Percentiles rank a stretch among this genome's conserved stretches.
Conservation (phyloP, 352 stramenopile genomes). For the Aphanomyces astaci region DNA sequence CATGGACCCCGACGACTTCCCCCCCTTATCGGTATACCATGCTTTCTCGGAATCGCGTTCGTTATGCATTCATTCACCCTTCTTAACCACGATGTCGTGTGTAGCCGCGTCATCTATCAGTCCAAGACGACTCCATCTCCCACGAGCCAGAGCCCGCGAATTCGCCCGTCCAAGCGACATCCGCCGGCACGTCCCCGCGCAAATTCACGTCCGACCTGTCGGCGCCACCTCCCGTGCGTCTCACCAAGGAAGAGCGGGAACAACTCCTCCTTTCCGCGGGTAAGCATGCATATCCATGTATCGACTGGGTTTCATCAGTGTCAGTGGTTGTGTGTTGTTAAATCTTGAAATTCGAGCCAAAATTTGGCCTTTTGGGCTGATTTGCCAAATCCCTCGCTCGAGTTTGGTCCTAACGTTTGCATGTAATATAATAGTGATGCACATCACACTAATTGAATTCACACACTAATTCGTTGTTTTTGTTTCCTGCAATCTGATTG, state of each 20-base stretch:
- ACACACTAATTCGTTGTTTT: too few relatives aligned
- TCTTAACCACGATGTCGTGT: too few relatives aligned
- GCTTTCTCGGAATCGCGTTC: too few relatives aligned
- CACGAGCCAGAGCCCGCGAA: conserved; percentile 2
- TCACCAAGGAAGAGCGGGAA: conserved; percentile 18
- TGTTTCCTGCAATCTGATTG: too few relatives aligned
- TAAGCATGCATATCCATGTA: not conserved
- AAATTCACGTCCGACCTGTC: not conserved
- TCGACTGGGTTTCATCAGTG: not conserved
- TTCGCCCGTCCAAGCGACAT: not conserved
- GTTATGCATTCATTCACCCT: too few relatives aligned
- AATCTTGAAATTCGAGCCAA: too few relatives aligned
- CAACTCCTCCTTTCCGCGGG: conserved; percentile 6
- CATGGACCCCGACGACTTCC: conserved; percentile 22
- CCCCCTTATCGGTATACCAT: not conserved
- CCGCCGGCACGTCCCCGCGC: conserved; percentile 2
- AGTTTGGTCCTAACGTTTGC: too few relatives aligned
- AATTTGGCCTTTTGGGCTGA: too few relatives aligned
- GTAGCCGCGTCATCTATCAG: not conserved
- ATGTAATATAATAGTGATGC: too few relatives aligned
- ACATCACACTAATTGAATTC: too few relatives aligned
- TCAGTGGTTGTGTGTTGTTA: too few relatives aligned
- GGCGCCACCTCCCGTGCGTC: not conserved
- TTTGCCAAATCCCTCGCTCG: too few relatives aligned
- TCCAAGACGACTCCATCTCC: not conserved